Evolutionary conservation across 2,329 filamentous ascomycete genomes (phyloP), one percentile per base, ranked within the genome.

Genomic region (Colletotrichum sp.): DNA sequence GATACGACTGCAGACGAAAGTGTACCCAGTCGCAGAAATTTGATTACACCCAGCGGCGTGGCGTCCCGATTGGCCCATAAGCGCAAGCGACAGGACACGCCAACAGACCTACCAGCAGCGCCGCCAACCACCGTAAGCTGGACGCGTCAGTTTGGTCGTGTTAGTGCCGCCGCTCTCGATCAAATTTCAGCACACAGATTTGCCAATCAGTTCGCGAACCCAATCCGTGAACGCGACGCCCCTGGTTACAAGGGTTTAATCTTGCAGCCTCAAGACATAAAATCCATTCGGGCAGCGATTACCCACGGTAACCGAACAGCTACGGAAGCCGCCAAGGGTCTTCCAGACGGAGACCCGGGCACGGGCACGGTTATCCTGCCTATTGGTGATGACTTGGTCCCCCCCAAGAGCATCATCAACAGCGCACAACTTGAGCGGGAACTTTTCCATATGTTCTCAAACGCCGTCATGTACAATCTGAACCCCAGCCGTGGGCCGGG

Each of bases 391-490:
- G 95, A 98, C 73, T 88, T 98, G 30, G 89, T 96, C 4, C 95
- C 96, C 4, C 96, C 97, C 0, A 95, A 93, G 80, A 95, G 93
- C 24, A 98, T 99, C 80, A 95, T 99, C 84, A 99, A 99, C 84
- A 96, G 95, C 67, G 92, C 94, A 2, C 97, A 99, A 83, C 89
- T 99, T 18, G 96, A 99, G 85, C 95, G 96, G 79, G 96, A 99
- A 83, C 88, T 99, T 13, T 95, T 98, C 80, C 95, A 98, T 80
- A 98, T 99, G 95, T 98, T 99, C 84, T 95, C 96, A 79, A 99
- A 99, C 81, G 96, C 97, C 21, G 94, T 98, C 85, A 99, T 99
- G 97, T 99, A 98, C 88, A 99, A 99, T 80, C 93, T 95, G 0
- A 95, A 98, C 77, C 93, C 94, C 0, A 89, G 94, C 79, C 91